Evolutionary conservation across 2,329 filamentous ascomycete genomes (phyloP).

Genomic region (Sclerotinia glacialis): DNA sequence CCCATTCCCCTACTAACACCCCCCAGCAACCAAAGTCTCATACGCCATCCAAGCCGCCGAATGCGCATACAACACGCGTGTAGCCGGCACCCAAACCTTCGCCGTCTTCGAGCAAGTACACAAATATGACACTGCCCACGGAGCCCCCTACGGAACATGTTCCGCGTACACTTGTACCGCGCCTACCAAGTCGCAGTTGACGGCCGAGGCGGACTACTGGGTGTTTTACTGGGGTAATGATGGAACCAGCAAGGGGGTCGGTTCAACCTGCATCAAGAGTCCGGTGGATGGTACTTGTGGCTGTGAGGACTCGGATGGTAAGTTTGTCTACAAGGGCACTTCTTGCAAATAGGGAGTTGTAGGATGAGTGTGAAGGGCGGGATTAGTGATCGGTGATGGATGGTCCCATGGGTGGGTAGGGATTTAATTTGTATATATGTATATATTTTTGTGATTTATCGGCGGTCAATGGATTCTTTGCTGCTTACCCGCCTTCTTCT

Average conservation of each 20-base stretch:
- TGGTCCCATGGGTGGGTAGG: too few species aligned
- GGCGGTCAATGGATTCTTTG: too few species aligned
- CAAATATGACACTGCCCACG: background rate
- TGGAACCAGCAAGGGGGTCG: background rate
- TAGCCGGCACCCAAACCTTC: slow-evolving; percentile 7
- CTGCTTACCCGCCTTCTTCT: too few species aligned
- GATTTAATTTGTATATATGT: too few species aligned
- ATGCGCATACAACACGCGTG: slow-evolving; percentile 17
- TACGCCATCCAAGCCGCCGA: slow-evolving; percentile 18
- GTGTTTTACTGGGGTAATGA: slow-evolving; percentile 2
- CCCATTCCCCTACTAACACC: background rate
- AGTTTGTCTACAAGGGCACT: background rate
- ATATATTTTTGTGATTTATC: too few species aligned
- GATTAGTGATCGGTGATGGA: background rate
- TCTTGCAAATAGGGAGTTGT: background rate
- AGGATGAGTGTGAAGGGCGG: too few species aligned
- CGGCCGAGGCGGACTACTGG: background rate
- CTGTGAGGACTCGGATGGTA: slow-evolving; percentile 6
- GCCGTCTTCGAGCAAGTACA: slow-evolving; percentile 15
- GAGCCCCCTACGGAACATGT: slow-evolving; percentile 11
- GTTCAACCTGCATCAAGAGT: slow-evolving; percentile 4
- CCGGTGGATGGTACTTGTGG: slow-evolving; percentile 1
- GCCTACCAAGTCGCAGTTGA: background rate
- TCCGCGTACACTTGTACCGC: slow-evolving; percentile 9
- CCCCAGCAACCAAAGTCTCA: slow-evolving; percentile 4